Evolutionary conservation across 139 green algal species (phyloP).

Genomic region (Astrephomene gubernaculifera): DNA sequence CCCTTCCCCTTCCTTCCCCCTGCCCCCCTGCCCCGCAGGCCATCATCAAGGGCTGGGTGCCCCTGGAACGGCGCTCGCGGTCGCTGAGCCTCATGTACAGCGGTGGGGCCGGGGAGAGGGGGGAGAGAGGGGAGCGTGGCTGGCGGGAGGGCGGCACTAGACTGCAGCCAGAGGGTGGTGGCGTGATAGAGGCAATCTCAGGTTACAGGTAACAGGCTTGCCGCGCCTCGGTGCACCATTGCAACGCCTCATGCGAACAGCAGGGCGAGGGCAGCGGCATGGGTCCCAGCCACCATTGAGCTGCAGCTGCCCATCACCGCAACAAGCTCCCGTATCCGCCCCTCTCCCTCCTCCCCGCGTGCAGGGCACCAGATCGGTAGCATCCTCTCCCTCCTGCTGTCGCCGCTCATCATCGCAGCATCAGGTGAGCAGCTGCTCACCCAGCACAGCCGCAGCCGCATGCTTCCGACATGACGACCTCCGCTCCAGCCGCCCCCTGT

Average conservation of each 20-base stretch:
- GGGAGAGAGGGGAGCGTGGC: neutral
- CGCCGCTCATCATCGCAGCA: constrained; percentile 26
- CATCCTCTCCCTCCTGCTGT: constrained; percentile 46
- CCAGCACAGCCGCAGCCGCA: too few species aligned
- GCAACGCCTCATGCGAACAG: too few species aligned
- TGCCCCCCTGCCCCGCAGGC: constrained; percentile 12
- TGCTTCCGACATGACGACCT: too few species aligned
- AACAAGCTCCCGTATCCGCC: neutral
- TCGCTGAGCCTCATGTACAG: constrained; percentile 48
- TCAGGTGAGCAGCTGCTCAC: constrained; percentile 7
- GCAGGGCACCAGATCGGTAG: constrained; percentile 50
- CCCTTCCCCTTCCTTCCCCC: neutral
- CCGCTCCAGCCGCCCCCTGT: too few species aligned
- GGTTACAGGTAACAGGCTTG: too few species aligned
- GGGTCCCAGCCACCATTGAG: neutral
- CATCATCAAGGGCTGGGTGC: constrained; percentile 58
- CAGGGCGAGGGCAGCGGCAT: too few species aligned
- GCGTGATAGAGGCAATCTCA: neutral
- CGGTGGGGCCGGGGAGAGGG: constrained; percentile 8
- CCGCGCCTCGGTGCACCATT: too few species aligned
- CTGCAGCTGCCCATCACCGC: neutral
- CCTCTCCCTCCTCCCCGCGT: neutral
- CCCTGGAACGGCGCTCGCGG: constrained; percentile 11
- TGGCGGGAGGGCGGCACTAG: too few species aligned
- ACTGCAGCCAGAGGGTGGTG: neutral